These are phyloP conservation scores for Candida pini DNA, from an alignment of 805 yeast species.

Conservation along the genomic window DNA sequence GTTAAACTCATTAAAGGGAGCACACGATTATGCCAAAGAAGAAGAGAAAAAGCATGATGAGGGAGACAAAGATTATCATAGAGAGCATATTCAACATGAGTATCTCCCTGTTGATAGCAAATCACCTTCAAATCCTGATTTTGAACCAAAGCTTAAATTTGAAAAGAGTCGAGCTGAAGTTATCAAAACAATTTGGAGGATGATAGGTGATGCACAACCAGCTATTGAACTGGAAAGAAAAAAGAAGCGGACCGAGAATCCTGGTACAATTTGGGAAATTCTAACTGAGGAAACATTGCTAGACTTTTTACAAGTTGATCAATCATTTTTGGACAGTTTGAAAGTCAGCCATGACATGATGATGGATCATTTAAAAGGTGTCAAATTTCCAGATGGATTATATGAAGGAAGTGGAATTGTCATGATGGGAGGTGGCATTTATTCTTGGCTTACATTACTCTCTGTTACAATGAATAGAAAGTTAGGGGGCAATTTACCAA, in stretches of 20 bases:
- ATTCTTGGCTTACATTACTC: conserved; percentile 44
- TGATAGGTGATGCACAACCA: not conserved
- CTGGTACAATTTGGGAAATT: not conserved
- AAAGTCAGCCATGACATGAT: conserved; percentile 40
- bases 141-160: not conserved
- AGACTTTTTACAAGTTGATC: conserved; percentile 34
- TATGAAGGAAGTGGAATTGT: conserved; percentile 52
- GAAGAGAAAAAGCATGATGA: not conserved
- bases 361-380: conserved; percentile 35
- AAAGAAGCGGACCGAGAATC: not conserved
- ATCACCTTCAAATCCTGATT: not conserved
- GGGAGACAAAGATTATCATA: not conserved
- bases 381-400: conserved; percentile 27
- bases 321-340: conserved; percentile 37
- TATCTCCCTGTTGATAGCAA: not conserved
- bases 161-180: not conserved
- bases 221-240: not conserved
- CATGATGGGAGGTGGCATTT: conserved; percentile 57
- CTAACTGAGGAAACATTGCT: conserved; percentile 11
- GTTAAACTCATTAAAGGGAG: too few species aligned
- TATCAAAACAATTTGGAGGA: not conserved
- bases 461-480: conserved; percentile 41
- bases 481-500: conserved; percentile 42
- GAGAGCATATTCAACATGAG: not conserved
- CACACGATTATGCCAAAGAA: not conserved